Evolutionary conservation across 495 filamentous ascomycete genomes (phyloP).

Genomic region (Talaromyces thailandensis): DNA sequence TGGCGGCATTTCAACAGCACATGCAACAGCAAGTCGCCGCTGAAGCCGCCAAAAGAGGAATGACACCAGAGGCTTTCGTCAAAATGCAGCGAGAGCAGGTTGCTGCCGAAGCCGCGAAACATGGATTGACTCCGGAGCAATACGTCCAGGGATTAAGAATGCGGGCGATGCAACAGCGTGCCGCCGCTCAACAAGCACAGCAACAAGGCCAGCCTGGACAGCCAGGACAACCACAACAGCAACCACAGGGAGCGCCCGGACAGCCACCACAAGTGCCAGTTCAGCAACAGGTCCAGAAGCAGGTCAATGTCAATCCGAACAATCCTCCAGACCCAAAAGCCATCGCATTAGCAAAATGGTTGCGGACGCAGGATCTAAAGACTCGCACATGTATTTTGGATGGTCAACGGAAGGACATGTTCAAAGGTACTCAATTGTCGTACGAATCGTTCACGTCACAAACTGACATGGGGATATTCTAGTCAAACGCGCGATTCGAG

Average conservation of each 20-base stretch:
- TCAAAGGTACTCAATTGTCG: conserved; percentile 55
- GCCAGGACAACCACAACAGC: conserved; percentile 30
- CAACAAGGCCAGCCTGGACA: conserved; percentile 21
- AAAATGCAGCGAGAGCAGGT: conserved; percentile 46
- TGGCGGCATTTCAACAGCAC: conserved; percentile 74
- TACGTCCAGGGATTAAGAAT: conserved; percentile 57
- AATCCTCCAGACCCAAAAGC: conserved; percentile 77
- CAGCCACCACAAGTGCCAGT: conserved; percentile 15
- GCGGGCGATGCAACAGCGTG: conserved; percentile 40
- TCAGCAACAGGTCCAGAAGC: conserved; percentile 30
- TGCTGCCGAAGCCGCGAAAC: conserved; percentile 55
- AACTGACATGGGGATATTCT: background rate
- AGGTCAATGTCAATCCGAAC: conserved; percentile 53
- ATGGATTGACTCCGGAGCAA: conserved; percentile 53
- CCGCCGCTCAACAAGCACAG: conserved; percentile 31
- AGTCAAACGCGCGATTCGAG: conserved; percentile 97
- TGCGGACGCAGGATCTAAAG: conserved; percentile 80
- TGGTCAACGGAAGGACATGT: conserved; percentile 97
- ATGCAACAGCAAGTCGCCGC: conserved; percentile 79
- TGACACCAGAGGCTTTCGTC: conserved; percentile 68
- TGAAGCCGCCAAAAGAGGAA: conserved; percentile 63
- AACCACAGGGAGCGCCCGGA: conserved; percentile 12
- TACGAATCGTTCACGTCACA: too few species aligned
- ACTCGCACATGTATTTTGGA: conserved; percentile 85
- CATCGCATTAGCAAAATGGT: conserved; percentile 81